Base-by-base conservation (phyloP, 208 protist genomes). In the Crithidia brevicula region DNA sequence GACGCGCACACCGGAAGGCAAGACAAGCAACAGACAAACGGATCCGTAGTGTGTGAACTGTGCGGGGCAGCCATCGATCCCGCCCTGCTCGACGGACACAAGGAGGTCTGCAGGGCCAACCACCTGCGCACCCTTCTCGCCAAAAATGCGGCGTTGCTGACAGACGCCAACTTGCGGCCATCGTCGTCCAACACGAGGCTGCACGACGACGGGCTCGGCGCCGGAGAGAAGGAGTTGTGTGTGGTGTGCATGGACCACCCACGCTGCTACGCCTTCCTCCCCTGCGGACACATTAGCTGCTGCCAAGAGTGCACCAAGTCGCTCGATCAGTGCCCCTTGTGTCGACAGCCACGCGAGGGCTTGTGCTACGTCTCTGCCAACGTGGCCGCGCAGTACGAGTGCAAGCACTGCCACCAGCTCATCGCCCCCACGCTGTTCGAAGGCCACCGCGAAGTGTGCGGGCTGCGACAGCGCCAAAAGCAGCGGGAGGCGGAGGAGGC, bases 391-490 rank as follows among this genome's bases (percentile, higher is more conserved):
- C 79, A 85, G 72, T 94, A 85, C 50, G 59, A 78, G 34, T 97
- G 92, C 77, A 79, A 79, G 47, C 81, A 88, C 67, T 97, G 92
- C 46, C 33, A 61, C 9, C 40, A 67, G 49, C 69, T 86, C 42
- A 88, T 97, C 28, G 78, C 81, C 0, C 92, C 92, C 0, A 84
- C 82, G 23, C 72, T 95, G 20, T 92, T 82, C 50, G 89, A 95
- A 31, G 88, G 89, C 22, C 92, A 97, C 57, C 78, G 88, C 4
- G 88, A 97, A 60, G 92, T 94, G 25, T 97, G 92, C 49, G 79
- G 71, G 4, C 40, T 95, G 42, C 72, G 77, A 8, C 71, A 78
- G 61, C 72, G 67, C 18, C 75, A 85, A 38, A 57, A 50, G 27
- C 67, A 75, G 27, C 59, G 58, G 30, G 66, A 81, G 58, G 53